phyloP scores from a whole-genome alignment of 768 basidiomycete genomes.

The Tricholoma sp. region DNA sequence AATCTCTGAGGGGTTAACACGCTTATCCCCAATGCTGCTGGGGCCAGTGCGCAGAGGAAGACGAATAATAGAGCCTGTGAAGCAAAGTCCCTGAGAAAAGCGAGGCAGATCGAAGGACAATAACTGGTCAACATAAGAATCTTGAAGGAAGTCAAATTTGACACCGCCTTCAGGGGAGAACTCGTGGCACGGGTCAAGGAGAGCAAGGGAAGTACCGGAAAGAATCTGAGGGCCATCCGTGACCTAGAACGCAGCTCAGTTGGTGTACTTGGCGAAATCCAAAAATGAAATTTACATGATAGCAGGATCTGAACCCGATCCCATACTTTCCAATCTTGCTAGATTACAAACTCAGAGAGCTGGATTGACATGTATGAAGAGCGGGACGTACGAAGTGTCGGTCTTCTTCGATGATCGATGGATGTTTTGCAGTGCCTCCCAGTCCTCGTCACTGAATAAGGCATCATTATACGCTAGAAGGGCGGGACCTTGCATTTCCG shows the following conservation, averaged over 20 bases:
- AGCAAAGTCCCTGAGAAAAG: slow-evolving; percentile 13
- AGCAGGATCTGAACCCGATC: slow-evolving; percentile 45
- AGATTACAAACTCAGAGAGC: background rate
- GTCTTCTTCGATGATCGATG: slow-evolving; percentile 41
- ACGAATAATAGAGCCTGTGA: slow-evolving; percentile 40
- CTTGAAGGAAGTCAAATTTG: slow-evolving; percentile 20
- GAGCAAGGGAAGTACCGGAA: slow-evolving; percentile 32
- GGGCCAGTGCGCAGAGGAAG: slow-evolving; percentile 36
- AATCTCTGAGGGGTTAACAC: slow-evolving; percentile 28
- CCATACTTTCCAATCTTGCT: slow-evolving; percentile 53
- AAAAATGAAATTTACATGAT: slow-evolving; percentile 33
- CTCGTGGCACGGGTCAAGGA: slow-evolving; percentile 38
- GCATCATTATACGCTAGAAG: slow-evolving; percentile 44
- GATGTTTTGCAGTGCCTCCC: slow-evolving; percentile 37
- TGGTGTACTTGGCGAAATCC: background rate
- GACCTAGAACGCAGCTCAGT: slow-evolving; percentile 23
- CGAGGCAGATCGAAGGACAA: slow-evolving; percentile 22
- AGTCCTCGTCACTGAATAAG: slow-evolving; percentile 35
- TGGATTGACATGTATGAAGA: background rate
- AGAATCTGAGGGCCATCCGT: slow-evolving; percentile 47
- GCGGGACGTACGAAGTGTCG: slow-evolving; percentile 35
- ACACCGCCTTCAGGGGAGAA: slow-evolving; percentile 27
- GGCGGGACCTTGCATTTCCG: slow-evolving; percentile 36
- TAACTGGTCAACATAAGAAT: slow-evolving; percentile 25
- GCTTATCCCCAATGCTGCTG: slow-evolving; percentile 31